Evolutionary conservation across 352 stramenopile genomes (phyloP), one percentile per base, ranked within the genome.

Genomic region (Saprolegnia parasitica): DNA sequence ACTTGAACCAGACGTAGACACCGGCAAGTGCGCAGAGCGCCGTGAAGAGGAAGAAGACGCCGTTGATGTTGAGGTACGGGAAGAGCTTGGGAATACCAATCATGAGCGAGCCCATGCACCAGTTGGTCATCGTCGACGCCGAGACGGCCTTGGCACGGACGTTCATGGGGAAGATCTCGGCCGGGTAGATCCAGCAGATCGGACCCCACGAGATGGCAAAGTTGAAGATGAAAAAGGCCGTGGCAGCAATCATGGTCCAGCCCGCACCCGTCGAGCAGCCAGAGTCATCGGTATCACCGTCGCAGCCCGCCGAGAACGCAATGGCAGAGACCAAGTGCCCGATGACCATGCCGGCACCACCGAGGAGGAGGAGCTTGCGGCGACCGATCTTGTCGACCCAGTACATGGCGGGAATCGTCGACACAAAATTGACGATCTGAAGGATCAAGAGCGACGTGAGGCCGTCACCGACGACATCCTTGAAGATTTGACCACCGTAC

Each of bases 121-220:
- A 83, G 68, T 79, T 78, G 29, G 75, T 68, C 65, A 81, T 71
- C 23, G 74, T 83, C 16, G 74, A 83, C 18, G 83, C 71, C 11
- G 80, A 78, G 32, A 86, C 74, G 4, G 77, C 78, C 35, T 75
- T 79, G 56, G 73, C 73, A 21, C 81, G 80, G 16, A 79, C 70
- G 63, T 78, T 72, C 45, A 89, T 56, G 18, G 78, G 76, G 65
- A 87, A 88, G 71, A 86, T 84, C 70, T 89, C 81, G 13, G 78
- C 63, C 1, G 81, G 78, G 49, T 87, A 85, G 24, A 86, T 80
- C 81, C 81, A 89, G 57, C 78, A 77, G 16, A 86, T 65, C 21
- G 78, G 78, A 0, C 80, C 80, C 81, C 79, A 87, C 9, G 76
- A 83, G 56, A 81, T 83, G 18, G 77, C 77, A 62, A 84, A 85